Percentiles rank a stretch among this genome's conserved stretches.
Conservation (phyloP, 2,329 filamentous ascomycete genomes). For the Zasmidium angulare region DNA sequence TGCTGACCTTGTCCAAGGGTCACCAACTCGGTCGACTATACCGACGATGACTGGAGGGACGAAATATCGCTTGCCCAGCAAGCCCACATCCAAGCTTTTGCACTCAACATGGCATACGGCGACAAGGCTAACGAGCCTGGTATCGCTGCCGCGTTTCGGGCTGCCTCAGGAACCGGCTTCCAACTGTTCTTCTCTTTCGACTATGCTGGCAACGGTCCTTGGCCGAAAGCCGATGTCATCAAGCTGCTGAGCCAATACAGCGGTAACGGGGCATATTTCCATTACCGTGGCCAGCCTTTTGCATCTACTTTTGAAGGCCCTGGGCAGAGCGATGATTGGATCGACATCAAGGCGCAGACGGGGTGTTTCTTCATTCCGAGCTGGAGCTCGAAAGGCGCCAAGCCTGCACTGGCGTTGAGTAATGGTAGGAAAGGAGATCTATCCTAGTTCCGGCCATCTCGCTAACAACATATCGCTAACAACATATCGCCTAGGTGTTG, state of each 20-base stretch:
- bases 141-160: constrained; percentile 50
- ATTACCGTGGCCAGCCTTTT: constrained; percentile 51
- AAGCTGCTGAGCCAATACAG: constrained; percentile 51
- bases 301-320: constrained; percentile 56
- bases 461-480: too few relatives aligned
- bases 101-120: constrained; percentile 48
- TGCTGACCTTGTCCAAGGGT: too few relatives aligned
- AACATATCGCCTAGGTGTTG: too few relatives aligned
- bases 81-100: constrained; percentile 48
- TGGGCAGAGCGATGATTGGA: constrained; percentile 45
- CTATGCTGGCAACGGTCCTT: constrained; percentile 50
- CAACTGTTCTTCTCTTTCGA: constrained; percentile 57
- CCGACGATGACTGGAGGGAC: constrained; percentile 10
- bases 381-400: constrained; percentile 45
- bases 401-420: constrained; percentile 8
- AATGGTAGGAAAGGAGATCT: constrained; percentile 43
- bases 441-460: too few relatives aligned
- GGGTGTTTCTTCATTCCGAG: constrained; percentile 49
- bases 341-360: constrained; percentile 41
- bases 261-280: constrained; percentile 47
- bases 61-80: constrained; percentile 18
- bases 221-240: constrained; percentile 36
- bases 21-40: not conserved
- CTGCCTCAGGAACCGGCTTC: constrained; percentile 37
- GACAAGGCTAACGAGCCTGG: too few relatives aligned